These are phyloP conservation scores for Calendula officinalis DNA, from an alignment of 129 eudicot genomes.

Conservation along the genomic window DNA sequence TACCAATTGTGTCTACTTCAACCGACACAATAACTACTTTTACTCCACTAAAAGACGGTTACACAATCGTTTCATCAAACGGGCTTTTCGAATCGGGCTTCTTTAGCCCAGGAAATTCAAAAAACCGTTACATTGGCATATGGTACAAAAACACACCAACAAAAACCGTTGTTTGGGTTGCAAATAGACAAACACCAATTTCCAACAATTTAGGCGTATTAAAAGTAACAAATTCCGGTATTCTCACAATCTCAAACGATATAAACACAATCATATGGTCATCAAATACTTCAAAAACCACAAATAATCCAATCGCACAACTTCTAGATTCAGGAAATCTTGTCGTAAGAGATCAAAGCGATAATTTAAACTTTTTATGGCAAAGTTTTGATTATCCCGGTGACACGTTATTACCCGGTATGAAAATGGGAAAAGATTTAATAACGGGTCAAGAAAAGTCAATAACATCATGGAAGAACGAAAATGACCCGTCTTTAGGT, in stretches of 20 bases:
- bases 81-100: conserved; percentile 45
- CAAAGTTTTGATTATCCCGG: conserved; percentile 57
- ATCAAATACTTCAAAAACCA: conserved; percentile 33
- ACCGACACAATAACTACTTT: conserved; percentile 23
- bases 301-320: conserved; percentile 40
- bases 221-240: conserved; percentile 34
- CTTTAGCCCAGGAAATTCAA: conserved; percentile 42
- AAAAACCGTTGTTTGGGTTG: conserved; percentile 46
- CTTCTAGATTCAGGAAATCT: conserved; percentile 55
- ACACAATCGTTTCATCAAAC: conserved; percentile 32
- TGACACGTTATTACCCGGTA: conserved; percentile 44
- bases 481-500: conserved; percentile 56
- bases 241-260: conserved; percentile 32
- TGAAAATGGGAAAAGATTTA: conserved; percentile 38
- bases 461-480: conserved; percentile 54
- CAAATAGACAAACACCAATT: conserved; percentile 46
- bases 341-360: conserved; percentile 31
- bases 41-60: conserved; percentile 37
- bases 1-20: conserved; percentile 9
- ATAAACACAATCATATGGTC: conserved; percentile 38
- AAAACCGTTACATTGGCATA: conserved; percentile 43
- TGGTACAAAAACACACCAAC: conserved; percentile 40
- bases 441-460: conserved; percentile 30
- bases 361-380: conserved; percentile 36
- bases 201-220: conserved; percentile 30